Evolutionary conservation across 768 basidiomycete species (phyloP).

Genomic region (Leccinum subgranulosum): DNA sequence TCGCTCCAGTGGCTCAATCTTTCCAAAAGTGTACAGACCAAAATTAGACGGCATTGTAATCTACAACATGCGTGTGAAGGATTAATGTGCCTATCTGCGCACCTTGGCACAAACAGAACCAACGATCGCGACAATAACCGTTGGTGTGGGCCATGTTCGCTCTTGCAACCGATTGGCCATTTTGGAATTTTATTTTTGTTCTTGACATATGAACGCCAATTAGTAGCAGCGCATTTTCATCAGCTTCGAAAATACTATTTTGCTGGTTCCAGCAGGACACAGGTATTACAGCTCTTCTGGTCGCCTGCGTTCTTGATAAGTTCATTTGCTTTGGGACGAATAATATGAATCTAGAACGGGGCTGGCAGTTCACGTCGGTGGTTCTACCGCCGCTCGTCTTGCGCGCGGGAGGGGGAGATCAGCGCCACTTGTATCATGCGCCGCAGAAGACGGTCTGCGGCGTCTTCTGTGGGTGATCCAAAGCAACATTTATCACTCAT

Average conservation of each 20-base stretch:
- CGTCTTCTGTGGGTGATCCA: neutral
- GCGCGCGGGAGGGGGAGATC: neutral
- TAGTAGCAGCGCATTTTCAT: neutral
- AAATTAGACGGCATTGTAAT: neutral
- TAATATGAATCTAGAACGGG: neutral
- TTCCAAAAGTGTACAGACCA: slow-evolving; percentile 21
- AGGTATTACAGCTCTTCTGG: neutral
- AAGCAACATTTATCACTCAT: neutral
- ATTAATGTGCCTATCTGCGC: neutral
- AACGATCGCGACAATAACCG: no score
- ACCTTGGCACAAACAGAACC: neutral
- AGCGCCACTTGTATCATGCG: neutral
- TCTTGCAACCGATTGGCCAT: neutral
- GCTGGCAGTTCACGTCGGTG: neutral
- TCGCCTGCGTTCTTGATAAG: neutral
- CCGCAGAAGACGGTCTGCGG: neutral
- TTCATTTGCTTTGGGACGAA: neutral
- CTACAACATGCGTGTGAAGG: neutral
- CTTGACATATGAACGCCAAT: neutral
- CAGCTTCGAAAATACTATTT: neutral
- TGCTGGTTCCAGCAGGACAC: neutral
- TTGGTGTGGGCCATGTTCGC: neutral
- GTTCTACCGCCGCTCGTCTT: neutral
- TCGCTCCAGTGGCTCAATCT: slow-evolving; percentile 1
- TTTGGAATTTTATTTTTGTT: no score